A percentile compares a stretch with the other conserved stretches of the same genome.
phyloP scores from a whole-genome alignment of 2,329 filamentous ascomycete species.

The Chaetomium globosum region DNA sequence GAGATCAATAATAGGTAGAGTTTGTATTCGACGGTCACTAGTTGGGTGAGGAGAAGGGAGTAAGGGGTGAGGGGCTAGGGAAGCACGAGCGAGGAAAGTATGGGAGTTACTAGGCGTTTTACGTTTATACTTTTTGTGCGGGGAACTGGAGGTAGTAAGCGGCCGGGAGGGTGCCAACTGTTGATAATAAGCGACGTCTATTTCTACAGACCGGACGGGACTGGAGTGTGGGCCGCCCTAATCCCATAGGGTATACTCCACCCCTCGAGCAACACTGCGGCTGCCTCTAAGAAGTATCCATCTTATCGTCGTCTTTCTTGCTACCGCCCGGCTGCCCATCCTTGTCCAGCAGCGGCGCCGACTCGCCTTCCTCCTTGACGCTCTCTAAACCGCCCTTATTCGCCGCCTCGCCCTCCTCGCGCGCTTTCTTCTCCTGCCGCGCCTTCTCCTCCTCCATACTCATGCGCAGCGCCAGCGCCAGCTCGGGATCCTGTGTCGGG shows the following conservation, averaged over 20 bases:
- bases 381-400: conserved; percentile 61
- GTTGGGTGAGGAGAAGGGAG: conserved; percentile 2
- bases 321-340: conserved; percentile 65
- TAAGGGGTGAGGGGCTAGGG: conserved; percentile 2
- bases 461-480: conserved; percentile 93
- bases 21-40: conserved; percentile 30
- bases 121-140: not conserved
- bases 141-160: not conserved
- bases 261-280: not conserved
- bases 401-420: conserved; percentile 71
- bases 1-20: conserved; percentile 63
- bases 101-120: conserved; percentile 13
- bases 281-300: conserved; percentile 75
- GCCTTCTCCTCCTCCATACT: conserved; percentile 98
- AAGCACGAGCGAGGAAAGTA: not conserved
- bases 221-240: not conserved
- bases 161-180: not conserved
- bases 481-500: conserved; percentile 85
- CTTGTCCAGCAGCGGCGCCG: conserved; percentile 62
- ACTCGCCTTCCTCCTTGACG: conserved; percentile 73
- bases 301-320: conserved; percentile 64
- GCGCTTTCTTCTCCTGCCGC: conserved; percentile 81
- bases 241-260: not conserved
- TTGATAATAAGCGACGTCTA: conserved; percentile 27
- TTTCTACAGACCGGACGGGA: conserved; percentile 24